Evolutionary conservation across 2,329 filamentous ascomycete species (phyloP), one percentile per base, ranked within the genome.

Genomic region (Fusarium acutatum): DNA sequence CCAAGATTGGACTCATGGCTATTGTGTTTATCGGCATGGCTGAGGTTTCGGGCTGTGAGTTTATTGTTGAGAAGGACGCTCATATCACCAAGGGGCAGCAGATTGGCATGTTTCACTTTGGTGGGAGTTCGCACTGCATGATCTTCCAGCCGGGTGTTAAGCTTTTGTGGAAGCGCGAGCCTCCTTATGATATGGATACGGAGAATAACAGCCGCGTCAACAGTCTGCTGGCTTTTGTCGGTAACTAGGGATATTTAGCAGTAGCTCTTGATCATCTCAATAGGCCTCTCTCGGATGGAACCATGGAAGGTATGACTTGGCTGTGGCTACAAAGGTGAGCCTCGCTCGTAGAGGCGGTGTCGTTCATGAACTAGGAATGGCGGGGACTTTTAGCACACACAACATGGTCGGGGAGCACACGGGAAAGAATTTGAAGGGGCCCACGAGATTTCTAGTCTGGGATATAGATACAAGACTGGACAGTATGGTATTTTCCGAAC

Each of bases 101-200:
- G 15, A 54, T 69, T 7, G 66, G 66, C 13, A 69, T 63, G 64
- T 69, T 69, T 15, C 66, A 69, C 30, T 69, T 68, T 22, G 66
- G 66, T 0, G 66, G 64, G 0, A 68, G 57, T 6, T 32, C 41
- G 8, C 43, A 69, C 24, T 68, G 57, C 15, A 46, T 69, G 57
- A 40, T 69, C 0, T 69, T 68, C 3, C 22, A 32, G 7, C 35
- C 47, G 5, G 32, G 22, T 3, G 37, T 68, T 0, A 34, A 67
- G 53, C 34, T 67, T 6, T 0, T 30, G 0, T 67, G 66, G n/a
- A 22, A 28, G 6, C 26, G 34, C 1, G 24, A 14, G 2, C 63
- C 34, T 0, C 64, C 53, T 2, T 52, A 40, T 38, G 8, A 62
- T 8, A 64, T 47, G 40, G 53, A 37, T 9, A 67, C n/a, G 2